Evolutionary conservation across 2,329 filamentous ascomycete species (phyloP), one percentile per base, ranked within the genome.

Genomic region (Talaromyces sp.): DNA sequence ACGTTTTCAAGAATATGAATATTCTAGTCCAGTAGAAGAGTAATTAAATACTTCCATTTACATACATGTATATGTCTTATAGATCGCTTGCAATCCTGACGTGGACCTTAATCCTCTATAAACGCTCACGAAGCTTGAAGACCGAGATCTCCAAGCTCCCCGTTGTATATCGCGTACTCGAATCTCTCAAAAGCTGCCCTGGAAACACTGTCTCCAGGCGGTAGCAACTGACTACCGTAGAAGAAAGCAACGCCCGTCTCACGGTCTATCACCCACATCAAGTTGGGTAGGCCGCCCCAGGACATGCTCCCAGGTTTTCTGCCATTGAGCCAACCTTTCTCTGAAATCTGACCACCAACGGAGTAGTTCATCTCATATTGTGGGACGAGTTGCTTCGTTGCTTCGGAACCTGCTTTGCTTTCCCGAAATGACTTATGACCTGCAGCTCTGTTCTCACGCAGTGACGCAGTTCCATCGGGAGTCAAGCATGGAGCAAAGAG

Each of bases 101-200:
- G 10, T 11, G 1, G 9, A 31, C 11, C 15, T 6, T 27, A 52
- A n/a, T 0, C 4, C 7, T 52, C 31, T n/a, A 17, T 52, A 52
- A 15, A 52, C 5, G 6, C 33, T 52, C 27, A 52, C 15, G 49
- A 52, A 31, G 27, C 49, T 9, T 31, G 11, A 9, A 27, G 25
- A 52, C 50, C n/a, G 11, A 63, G 33, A 22, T 63, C 45, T 33
- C 27, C 61, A 25, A 63, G 41, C 52, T 63, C 61, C 5, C 61
- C 61, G 8, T 58, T 63, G 11, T 63, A 63, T n/a, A 63, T 43
- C 17, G 61, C 61, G 19, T 63, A 63, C 33, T 63, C 61, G 19
- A 63, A 63, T 35, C 61, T 47, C 41, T 63, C 61, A 49, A 57
- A 37, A 1, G 61, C 41, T 39, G 50, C 61, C 13, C 27, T 58